Percentiles rank a stretch among this genome's conserved stretches.
Conservation (phyloP, 768 basidiomycete genomes). For the Jaapia argillacea region DNA sequence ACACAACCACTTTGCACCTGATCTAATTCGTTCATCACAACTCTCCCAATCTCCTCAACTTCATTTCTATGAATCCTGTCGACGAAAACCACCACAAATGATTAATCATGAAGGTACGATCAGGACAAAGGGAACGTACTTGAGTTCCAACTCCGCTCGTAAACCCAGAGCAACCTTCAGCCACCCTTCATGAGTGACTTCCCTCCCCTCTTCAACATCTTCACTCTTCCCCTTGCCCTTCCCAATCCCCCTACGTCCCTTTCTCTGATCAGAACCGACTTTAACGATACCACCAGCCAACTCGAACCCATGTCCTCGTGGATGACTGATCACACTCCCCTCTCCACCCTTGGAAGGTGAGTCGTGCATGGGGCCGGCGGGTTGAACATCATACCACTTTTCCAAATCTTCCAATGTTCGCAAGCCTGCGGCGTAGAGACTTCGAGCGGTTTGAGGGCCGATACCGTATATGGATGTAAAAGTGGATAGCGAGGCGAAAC, state of each 20-base stretch:
- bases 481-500: conserved; percentile 39
- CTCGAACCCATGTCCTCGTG: too few relatives aligned
- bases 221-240: conserved; percentile 4
- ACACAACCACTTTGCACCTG: conserved; percentile 55
- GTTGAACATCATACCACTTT: conserved; percentile 44
- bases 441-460: conserved; percentile 58
- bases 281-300: neutral
- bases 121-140: conserved; percentile 20
- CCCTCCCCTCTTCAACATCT: conserved; percentile 11
- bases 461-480: conserved; percentile 67
- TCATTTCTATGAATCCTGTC: conserved; percentile 65
- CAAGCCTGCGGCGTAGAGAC: conserved; percentile 53
- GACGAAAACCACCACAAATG: too few relatives aligned
- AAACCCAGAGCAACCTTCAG: conserved; percentile 53
- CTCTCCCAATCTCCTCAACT: conserved; percentile 64
- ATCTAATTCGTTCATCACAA: conserved; percentile 60
- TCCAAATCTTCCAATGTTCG: conserved; percentile 64
- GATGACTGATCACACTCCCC: conserved; percentile 12
- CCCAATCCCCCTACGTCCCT: conserved; percentile 12
- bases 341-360: conserved; percentile 16
- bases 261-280: conserved; percentile 16
- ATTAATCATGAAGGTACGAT: neutral
- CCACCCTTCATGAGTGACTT: conserved; percentile 24
- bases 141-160: conserved; percentile 41
- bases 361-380: conserved; percentile 9